Evolutionary conservation across 2,329 filamentous ascomycete genomes (phyloP).

Genomic region (Anisogramma anomala): DNA sequence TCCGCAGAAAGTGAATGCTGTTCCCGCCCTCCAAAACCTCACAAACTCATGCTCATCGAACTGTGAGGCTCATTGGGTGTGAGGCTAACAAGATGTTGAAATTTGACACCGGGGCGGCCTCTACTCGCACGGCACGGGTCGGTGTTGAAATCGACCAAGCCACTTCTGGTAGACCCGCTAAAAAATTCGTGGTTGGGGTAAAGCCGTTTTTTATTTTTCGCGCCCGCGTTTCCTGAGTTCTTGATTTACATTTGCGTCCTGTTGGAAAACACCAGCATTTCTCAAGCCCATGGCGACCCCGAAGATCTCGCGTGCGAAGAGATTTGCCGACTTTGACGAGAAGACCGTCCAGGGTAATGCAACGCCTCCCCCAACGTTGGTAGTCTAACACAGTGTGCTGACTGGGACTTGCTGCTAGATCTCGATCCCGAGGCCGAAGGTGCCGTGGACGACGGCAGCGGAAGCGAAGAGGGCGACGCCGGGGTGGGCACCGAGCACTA

Average conservation of each 20-base stretch:
- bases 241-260: conserved; percentile 14
- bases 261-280: too few species aligned
- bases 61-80: background rate
- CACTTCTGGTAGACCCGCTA: conserved; percentile 7
- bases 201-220: conserved; percentile 4
- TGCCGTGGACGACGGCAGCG: conserved; percentile 42
- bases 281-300: conserved; percentile 42
- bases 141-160: background rate
- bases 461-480: conserved; percentile 36
- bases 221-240: conserved; percentile 11
- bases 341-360: conserved; percentile 46
- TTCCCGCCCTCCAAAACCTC: background rate
- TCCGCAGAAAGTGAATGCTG: background rate
- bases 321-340: conserved; percentile 52
- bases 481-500: conserved; percentile 76
- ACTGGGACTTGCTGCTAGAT: conserved; percentile 36
- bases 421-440: conserved; percentile 66
- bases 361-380: background rate
- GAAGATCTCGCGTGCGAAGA: conserved; percentile 41
- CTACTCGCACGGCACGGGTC: background rate
- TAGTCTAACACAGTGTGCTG: conserved; percentile 1
- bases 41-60: background rate
- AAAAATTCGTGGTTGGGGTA: conserved; percentile 13
- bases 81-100: background rate
- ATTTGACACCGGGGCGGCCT: background rate